These are phyloP conservation scores for Heritiera fomes DNA, from an alignment of 345 rosid genomes.

Conservation along the genomic window DNA sequence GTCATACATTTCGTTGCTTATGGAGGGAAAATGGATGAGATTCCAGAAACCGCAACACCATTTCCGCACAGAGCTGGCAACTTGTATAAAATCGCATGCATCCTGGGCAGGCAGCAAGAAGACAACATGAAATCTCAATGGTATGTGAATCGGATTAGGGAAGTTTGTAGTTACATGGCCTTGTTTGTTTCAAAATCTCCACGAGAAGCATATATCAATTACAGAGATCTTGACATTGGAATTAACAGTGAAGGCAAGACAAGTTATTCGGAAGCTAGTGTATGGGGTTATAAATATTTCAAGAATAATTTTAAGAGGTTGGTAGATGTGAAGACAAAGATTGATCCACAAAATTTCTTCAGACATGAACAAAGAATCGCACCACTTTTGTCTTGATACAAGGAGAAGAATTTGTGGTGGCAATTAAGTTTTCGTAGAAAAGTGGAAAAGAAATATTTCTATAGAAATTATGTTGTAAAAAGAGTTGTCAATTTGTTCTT, in stretches of 20 bases:
- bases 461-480: no score
- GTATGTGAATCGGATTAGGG: slow-evolving; percentile 41
- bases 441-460: no score
- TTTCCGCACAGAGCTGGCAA: slow-evolving; percentile 36
- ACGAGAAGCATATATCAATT: slow-evolving; percentile 55
- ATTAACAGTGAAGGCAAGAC: slow-evolving; percentile 27
- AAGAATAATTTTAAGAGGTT: slow-evolving; percentile 48
- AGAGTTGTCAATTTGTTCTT: no score
- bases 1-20: background rate
- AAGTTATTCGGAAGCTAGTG: slow-evolving; percentile 35
- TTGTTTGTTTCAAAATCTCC: slow-evolving; percentile 54
- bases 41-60: background rate
- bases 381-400: background rate
- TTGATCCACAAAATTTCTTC: slow-evolving; percentile 60
- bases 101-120: slow-evolving; percentile 36
- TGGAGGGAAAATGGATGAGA: background rate
- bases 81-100: slow-evolving; percentile 48
- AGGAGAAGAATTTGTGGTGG: background rate
- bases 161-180: slow-evolving; percentile 43
- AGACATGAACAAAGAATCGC: slow-evolving; percentile 70
- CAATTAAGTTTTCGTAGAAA: no score
- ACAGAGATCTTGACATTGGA: slow-evolving; percentile 68
- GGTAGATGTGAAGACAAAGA: slow-evolving; percentile 42
- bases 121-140: slow-evolving; percentile 3
- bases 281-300: slow-evolving; percentile 56